These are phyloP conservation scores for Hymenoscyphus albidus DNA, from an alignment of 2,329 filamentous ascomycete species.

Conservation along the genomic window DNA sequence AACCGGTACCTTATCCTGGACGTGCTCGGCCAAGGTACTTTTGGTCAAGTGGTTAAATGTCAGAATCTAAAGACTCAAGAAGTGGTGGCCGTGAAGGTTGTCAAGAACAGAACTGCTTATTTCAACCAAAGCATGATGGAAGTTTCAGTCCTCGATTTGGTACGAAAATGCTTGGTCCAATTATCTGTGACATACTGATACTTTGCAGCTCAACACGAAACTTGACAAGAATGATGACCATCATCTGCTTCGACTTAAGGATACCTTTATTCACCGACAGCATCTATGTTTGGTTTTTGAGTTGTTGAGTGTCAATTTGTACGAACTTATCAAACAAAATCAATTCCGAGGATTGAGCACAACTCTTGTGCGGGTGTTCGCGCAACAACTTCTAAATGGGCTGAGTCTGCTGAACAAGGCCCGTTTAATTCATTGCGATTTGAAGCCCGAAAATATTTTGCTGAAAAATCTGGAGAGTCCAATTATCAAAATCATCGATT, in stretches of 20 bases:
- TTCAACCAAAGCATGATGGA: constrained; percentile 99
- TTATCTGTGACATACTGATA: not conserved
- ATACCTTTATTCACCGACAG: constrained; percentile 96
- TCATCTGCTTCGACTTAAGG: constrained; percentile 87
- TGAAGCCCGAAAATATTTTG: constrained; percentile 97
- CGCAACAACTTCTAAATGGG: constrained; percentile 91
- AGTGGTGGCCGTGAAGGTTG: constrained; percentile 97
- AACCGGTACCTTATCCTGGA: constrained; percentile 97
- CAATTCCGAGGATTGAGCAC: constrained; percentile 97
- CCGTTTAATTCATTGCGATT: constrained; percentile 92
- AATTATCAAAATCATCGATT: constrained; percentile 99
- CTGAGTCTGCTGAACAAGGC: constrained; percentile 92
- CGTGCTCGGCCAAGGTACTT: constrained; percentile 94
- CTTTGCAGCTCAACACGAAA: constrained; percentile 80
- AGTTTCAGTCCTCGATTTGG: constrained; percentile 92
- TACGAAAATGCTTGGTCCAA: constrained; percentile 41
- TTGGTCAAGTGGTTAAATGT: constrained; percentile 98
- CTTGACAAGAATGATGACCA: constrained; percentile 99
- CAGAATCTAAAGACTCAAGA: constrained; percentile 98
- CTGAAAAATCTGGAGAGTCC: constrained; percentile 97
- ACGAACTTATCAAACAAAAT: constrained; percentile 99
- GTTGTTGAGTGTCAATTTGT: constrained; percentile 92
- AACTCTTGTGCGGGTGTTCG: constrained; percentile 93
- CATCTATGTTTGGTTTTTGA: constrained; percentile 97
- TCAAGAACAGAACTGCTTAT: constrained; percentile 98